Percentiles rank a stretch among this genome's conserved stretches.
Evolutionary conservation across 768 basidiomycete genomes (phyloP).

Genomic region (Rhizopogon vinicolor): DNA sequence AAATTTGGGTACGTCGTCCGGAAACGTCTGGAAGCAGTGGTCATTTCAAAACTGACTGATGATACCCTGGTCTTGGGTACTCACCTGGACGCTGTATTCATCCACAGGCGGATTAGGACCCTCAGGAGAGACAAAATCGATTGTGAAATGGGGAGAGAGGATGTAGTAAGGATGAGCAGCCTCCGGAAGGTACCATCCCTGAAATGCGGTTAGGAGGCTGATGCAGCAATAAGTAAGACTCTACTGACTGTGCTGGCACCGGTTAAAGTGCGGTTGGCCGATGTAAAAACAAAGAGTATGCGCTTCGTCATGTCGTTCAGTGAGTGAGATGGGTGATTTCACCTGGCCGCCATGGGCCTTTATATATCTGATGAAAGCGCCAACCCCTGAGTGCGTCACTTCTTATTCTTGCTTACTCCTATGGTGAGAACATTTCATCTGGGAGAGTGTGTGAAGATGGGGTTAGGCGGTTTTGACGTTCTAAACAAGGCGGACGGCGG

Average conservation of each 20-base stretch:
- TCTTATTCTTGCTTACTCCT: too few species aligned
- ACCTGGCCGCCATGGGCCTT: neutral
- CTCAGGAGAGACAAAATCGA: slow-evolving; percentile 57
- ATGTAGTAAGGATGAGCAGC: slow-evolving; percentile 69
- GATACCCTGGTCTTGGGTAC: neutral
- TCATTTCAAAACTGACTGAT: neutral
- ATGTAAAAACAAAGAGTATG: slow-evolving; percentile 75
- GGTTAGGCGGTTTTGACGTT: too few species aligned
- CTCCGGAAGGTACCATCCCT: slow-evolving; percentile 81
- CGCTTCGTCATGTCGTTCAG: neutral
- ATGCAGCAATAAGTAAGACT: neutral
- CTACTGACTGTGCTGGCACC: slow-evolving; percentile 44
- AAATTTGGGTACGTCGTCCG: slow-evolving; percentile 57
- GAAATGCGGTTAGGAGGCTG: neutral
- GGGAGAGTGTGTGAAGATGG: too few species aligned
- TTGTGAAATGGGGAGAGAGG: slow-evolving; percentile 42
- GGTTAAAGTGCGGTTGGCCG: slow-evolving; percentile 51
- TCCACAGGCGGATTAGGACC: slow-evolving; percentile 74
- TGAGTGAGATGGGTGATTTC: slow-evolving; percentile 2
- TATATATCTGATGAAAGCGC: neutral
- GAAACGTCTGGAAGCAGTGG: slow-evolving; percentile 36
- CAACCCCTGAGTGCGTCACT: too few species aligned
- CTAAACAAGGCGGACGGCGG: too few species aligned
- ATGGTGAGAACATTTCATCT: too few species aligned
- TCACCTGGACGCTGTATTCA: slow-evolving; percentile 45